Evolutionary conservation across 805 yeast species (phyloP).

Genomic region (Scheffersomyces amazonensis): DNA sequence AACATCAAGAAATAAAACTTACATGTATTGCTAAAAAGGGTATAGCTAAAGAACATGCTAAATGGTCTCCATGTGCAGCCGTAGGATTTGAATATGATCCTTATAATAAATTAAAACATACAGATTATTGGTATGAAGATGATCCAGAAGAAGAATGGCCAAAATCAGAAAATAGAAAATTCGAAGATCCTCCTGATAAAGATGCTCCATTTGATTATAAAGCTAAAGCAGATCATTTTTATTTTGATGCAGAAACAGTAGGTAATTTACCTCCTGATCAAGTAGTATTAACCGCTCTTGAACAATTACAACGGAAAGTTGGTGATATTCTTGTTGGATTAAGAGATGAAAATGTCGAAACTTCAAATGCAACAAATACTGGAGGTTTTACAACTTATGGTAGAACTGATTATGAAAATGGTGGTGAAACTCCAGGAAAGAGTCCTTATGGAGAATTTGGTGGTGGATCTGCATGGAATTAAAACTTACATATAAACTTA

Average conservation of each 20-base stretch:
- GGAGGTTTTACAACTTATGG: slow-evolving; percentile 51
- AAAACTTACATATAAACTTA: no score
- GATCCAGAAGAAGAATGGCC: slow-evolving; percentile 95
- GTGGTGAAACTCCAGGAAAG: slow-evolving; percentile 29
- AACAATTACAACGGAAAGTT: slow-evolving; percentile 81
- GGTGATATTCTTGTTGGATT: slow-evolving; percentile 82
- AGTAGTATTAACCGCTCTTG: slow-evolving; percentile 81
- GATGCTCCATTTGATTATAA: slow-evolving; percentile 82
- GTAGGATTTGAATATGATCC: slow-evolving; percentile 97
- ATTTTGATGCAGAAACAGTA: slow-evolving; percentile 88
- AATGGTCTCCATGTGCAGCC: slow-evolving; percentile 97
- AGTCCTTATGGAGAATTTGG: slow-evolving; percentile 24
- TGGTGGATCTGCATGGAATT: slow-evolving; percentile 32
- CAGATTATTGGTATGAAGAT: slow-evolving; percentile 95
- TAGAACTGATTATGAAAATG: slow-evolving; percentile 22
- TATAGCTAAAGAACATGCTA: slow-evolving; percentile 95
- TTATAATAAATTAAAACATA: slow-evolving; percentile 96
- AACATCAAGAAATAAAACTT: slow-evolving; percentile 85
- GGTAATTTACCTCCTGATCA: slow-evolving; percentile 88
- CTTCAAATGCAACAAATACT: slow-evolving; percentile 33
- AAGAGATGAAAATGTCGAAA: slow-evolving; percentile 41
- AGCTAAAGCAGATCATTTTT: slow-evolving; percentile 79
- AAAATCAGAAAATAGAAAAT: slow-evolving; percentile 77
- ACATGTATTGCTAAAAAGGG: slow-evolving; percentile 97
- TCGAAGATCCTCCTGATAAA: slow-evolving; percentile 93